Percentiles rank a stretch among this genome's conserved stretches.
phyloP scores from a whole-genome alignment of 306 rosid genomes.

The Datisca glomerata region DNA sequence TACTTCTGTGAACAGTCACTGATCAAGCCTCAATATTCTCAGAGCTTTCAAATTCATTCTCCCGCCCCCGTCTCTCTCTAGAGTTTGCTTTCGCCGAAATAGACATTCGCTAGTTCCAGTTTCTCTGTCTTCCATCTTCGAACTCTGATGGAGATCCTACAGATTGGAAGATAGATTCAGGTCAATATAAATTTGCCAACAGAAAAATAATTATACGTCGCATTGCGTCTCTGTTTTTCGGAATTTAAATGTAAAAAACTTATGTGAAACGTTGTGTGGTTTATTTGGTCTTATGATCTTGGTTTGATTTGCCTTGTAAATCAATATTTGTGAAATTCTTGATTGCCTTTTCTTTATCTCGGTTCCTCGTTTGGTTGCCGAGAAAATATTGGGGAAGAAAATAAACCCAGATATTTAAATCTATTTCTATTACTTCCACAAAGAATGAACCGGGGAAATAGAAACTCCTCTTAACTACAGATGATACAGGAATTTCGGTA shows the following conservation, averaged over 20 bases:
- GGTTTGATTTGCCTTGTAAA: slow-evolving; percentile 2
- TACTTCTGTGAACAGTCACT: too few relatives aligned
- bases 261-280: too few relatives aligned
- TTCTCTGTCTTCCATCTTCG: slow-evolving; percentile 5
- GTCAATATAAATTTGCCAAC: too few relatives aligned
- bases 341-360: too few relatives aligned
- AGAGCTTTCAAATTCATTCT: neutral
- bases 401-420: slow-evolving; percentile 1
- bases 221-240: too few relatives aligned
- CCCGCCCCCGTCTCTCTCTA: slow-evolving; percentile 1
- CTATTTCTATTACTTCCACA: neutral
- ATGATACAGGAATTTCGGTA: neutral
- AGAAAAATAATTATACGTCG: too few relatives aligned
- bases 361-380: neutral
- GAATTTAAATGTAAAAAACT: too few relatives aligned
- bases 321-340: too few relatives aligned
- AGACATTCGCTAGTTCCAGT: too few relatives aligned
- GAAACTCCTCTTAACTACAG: neutral
- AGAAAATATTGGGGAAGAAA: slow-evolving; percentile 1
- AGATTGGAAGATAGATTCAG: slow-evolving; percentile 36
- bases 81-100: neutral
- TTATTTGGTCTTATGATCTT: too few relatives aligned
- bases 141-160: slow-evolving; percentile 22
- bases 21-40: too few relatives aligned
- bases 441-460: slow-evolving; percentile 2